phyloP scores from a whole-genome alignment of 2,329 filamentous ascomycete genomes.

The Diaporthe batatas region DNA sequence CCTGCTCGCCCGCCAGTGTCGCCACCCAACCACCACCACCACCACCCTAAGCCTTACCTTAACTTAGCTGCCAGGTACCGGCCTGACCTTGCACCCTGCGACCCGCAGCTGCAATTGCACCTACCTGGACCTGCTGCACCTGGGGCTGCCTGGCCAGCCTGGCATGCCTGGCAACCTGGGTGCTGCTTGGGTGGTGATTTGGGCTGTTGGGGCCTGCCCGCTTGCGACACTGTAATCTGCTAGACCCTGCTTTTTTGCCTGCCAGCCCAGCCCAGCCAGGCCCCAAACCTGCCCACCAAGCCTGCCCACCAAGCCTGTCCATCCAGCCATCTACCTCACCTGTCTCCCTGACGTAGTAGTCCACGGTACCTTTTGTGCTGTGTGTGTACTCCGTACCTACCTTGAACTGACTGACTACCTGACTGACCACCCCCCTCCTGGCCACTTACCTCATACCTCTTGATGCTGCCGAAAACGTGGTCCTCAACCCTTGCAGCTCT shows the following conservation, averaged over 20 bases:
- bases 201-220: slow-evolving; percentile 1
- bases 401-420: no score
- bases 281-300: no score
- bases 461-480: slow-evolving; percentile 12
- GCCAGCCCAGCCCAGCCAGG: neutral
- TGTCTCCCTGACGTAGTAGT: neutral
- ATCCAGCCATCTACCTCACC: neutral
- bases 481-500: slow-evolving; percentile 9
- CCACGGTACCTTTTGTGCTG: neutral
- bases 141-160: no score
- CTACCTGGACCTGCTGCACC: no score
- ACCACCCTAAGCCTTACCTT: no score
- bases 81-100: no score
- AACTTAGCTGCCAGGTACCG: no score
- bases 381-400: no score
- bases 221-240: slow-evolving; percentile 29
- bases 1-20: no score
- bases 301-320: neutral
- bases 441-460: slow-evolving; percentile 35
- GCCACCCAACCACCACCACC: no score
- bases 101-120: no score
- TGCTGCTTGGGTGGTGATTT: no score
- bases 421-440: neutral
- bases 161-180: neutral
- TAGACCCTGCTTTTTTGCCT: slow-evolving; percentile 22